These are phyloP conservation scores for Entomortierella lignicola DNA, from an alignment of 192 early-diverging fungal species.

Conservation along the genomic window DNA sequence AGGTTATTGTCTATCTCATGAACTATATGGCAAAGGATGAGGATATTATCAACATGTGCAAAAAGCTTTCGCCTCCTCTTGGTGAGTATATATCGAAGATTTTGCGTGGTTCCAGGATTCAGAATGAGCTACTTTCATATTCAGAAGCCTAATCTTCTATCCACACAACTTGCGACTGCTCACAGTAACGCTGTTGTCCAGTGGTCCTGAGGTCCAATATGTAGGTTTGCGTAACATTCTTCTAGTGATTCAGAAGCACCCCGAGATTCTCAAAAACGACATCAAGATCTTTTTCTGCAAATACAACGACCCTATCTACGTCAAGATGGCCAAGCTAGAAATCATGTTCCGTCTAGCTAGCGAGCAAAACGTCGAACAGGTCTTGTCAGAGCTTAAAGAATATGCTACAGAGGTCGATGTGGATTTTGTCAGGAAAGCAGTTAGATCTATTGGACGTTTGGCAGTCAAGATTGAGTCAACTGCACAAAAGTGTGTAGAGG, in stretches of 20 bases:
- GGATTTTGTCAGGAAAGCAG: slow-evolving; percentile 97
- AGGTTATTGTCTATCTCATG: slow-evolving; percentile 93
- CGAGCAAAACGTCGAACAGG: slow-evolving; percentile 85
- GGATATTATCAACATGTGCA: slow-evolving; percentile 76
- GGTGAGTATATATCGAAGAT: slow-evolving; percentile 55
- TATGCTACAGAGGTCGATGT: slow-evolving; percentile 97
- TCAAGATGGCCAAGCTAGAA: slow-evolving; percentile 97
- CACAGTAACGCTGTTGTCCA: slow-evolving; percentile 89
- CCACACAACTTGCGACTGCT: background rate
- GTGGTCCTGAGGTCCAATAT: slow-evolving; percentile 95
- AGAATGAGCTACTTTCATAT: too few species aligned
- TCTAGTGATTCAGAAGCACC: slow-evolving; percentile 90
- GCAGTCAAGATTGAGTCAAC: slow-evolving; percentile 94
- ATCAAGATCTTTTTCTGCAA: slow-evolving; percentile 99
- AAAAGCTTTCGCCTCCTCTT: slow-evolving; percentile 92
- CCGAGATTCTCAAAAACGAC: slow-evolving; percentile 90
- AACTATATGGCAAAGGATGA: slow-evolving; percentile 91
- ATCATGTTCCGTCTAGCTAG: slow-evolving; percentile 91
- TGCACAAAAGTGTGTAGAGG: slow-evolving; percentile 88
- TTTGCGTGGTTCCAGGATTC: background rate
- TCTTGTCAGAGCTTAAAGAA: slow-evolving; percentile 93
- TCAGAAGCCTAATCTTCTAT: background rate
- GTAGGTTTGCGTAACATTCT: slow-evolving; percentile 97
- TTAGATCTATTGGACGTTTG: slow-evolving; percentile 95
- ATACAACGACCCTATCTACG: slow-evolving; percentile 99